phyloP scores from a whole-genome alignment of 352 stramenopile genomes.

The Phytophthora multivora region DNA sequence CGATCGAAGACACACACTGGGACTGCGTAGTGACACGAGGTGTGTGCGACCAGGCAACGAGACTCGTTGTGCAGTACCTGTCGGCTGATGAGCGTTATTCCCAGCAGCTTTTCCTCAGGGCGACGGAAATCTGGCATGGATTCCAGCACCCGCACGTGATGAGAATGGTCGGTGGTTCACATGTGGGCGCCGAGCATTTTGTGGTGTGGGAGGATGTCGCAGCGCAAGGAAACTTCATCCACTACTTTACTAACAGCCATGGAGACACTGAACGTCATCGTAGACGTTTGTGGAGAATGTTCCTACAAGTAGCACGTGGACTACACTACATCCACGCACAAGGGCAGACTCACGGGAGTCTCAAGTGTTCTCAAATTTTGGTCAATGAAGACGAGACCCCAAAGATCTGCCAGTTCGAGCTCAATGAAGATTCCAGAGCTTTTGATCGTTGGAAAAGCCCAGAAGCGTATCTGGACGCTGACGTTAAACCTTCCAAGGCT shows the following conservation, averaged over 20 bases:
- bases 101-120: constrained; percentile 16
- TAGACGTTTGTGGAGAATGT: constrained; percentile 25
- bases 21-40: constrained; percentile 12
- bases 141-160: constrained; percentile 26
- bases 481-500: constrained; percentile 17
- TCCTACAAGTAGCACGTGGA: constrained; percentile 24
- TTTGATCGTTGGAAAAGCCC: constrained; percentile 32
- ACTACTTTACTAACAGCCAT: constrained; percentile 17
- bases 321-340: constrained; percentile 26
- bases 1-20: constrained; percentile 1
- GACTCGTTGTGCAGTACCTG: constrained; percentile 25
- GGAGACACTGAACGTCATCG: constrained; percentile 1
- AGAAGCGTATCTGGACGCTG: constrained; percentile 21
- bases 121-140: constrained; percentile 28
- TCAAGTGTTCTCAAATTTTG: constrained; percentile 33
- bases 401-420: constrained; percentile 31
- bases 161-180: constrained; percentile 25
- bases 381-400: constrained; percentile 12
- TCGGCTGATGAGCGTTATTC: constrained; percentile 11
- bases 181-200: constrained; percentile 1
- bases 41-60: constrained; percentile 22
- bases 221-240: constrained; percentile 21
- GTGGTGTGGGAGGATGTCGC: constrained; percentile 29
- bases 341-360: constrained; percentile 15
- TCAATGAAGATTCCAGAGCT: constrained; percentile 12